Evolutionary conservation across 495 filamentous ascomycete genomes (phyloP).

Genomic region (Filosporella fistucella): DNA sequence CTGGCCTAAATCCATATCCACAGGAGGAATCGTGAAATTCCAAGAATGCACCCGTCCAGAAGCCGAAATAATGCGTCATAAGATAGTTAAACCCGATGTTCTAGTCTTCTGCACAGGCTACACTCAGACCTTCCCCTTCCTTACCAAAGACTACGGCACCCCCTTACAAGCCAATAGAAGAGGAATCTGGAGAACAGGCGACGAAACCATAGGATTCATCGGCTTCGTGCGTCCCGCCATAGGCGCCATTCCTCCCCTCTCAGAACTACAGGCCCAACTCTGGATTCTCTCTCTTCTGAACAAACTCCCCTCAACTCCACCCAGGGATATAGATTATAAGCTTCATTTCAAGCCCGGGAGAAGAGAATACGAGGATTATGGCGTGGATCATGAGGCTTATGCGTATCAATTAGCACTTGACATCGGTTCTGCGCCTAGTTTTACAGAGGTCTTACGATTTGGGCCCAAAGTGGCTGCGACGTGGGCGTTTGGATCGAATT

Average conservation of each 20-base stretch:
- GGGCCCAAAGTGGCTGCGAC: constrained; percentile 20
- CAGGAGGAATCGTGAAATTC: constrained; percentile 23
- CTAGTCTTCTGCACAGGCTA: constrained; percentile 37
- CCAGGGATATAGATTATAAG: constrained; percentile 30
- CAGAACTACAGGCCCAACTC: constrained; percentile 42
- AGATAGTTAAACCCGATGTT: constrained; percentile 26
- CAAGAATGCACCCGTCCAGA: constrained; percentile 26
- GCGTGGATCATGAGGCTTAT: constrained; percentile 43
- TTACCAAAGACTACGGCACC: constrained; percentile 25
- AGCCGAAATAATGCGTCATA: not conserved
- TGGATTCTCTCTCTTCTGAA: constrained; percentile 32
- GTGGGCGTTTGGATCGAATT: constrained; percentile 35
- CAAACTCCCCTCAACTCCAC: constrained; percentile 21
- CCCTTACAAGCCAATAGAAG: constrained; percentile 30
- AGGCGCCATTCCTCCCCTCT: constrained; percentile 41
- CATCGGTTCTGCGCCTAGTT: constrained; percentile 31
- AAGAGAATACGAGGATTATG: constrained; percentile 28
- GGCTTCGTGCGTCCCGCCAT: constrained; percentile 43
- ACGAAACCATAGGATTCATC: constrained; percentile 39
- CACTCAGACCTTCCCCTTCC: constrained; percentile 35
- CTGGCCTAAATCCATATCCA: constrained; percentile 27
- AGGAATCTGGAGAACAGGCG: constrained; percentile 32
- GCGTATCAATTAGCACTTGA: constrained; percentile 39
- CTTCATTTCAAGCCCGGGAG: constrained; percentile 17
- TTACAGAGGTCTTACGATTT: constrained; percentile 23